Evolutionary conservation across 192 early-diverging fungal genomes (phyloP).

Genomic region (Coemansia sp.): DNA sequence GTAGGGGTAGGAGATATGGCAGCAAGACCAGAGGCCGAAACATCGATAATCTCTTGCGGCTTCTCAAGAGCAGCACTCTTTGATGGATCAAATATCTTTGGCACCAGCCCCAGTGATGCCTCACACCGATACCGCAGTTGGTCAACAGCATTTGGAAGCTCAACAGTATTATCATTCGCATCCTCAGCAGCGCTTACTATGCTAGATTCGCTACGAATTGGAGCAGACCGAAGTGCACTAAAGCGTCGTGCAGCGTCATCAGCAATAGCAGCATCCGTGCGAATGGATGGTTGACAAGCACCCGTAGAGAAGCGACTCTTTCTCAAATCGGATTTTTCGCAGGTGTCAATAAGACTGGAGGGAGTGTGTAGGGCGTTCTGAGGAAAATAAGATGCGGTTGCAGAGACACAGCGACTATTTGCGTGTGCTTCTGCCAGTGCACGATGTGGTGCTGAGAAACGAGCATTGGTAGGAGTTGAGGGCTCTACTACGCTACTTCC

Average conservation of each 20-base stretch:
- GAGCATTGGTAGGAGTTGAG: constrained; percentile 18
- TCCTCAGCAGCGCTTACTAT: constrained; percentile 15
- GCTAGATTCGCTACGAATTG: constrained; percentile 12
- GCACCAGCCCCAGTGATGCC: constrained; percentile 26
- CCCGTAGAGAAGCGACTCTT: constrained; percentile 35
- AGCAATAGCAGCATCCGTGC: not conserved
- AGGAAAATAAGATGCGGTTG: constrained; percentile 32
- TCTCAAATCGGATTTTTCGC: constrained; percentile 18
- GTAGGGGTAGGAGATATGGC: too few relatives aligned
- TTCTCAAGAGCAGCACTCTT: not conserved
- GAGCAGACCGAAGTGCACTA: constrained; percentile 18
- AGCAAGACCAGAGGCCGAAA: too few relatives aligned
- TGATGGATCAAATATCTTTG: constrained; percentile 38
- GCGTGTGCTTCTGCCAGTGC: constrained; percentile 19
- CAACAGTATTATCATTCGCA: not conserved
- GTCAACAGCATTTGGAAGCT: constrained; percentile 45
- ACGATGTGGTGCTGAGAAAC: constrained; percentile 6
- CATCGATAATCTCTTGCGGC: too few relatives aligned
- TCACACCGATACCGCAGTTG: constrained; percentile 40
- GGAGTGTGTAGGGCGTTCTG: constrained; percentile 13
- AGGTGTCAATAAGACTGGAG: constrained; percentile 18
- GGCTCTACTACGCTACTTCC: constrained; percentile 8
- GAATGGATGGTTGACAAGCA: constrained; percentile 23
- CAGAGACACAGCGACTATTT: constrained; percentile 20
- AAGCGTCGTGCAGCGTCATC: constrained; percentile 4